Evolutionary conservation across 495 filamentous ascomycete genomes (phyloP).

Genomic region (Hyaloscypha hepaticicola): DNA sequence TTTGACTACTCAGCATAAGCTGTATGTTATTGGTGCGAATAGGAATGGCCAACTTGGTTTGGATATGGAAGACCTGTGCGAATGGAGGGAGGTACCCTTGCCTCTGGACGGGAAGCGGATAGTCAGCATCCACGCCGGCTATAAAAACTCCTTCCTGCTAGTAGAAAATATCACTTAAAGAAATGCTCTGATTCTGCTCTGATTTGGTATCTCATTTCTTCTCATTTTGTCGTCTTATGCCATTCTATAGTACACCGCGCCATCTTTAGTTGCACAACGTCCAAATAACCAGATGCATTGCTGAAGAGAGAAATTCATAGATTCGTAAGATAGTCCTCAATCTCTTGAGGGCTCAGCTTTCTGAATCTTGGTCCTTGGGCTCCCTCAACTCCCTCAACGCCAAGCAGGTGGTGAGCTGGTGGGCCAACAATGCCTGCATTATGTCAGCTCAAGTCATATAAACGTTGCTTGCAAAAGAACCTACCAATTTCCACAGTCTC

Average conservation of each 20-base stretch:
- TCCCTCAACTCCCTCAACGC: constrained; percentile 88
- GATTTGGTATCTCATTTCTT: constrained; percentile 27
- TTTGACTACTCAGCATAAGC: constrained; percentile 45
- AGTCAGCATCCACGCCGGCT: constrained; percentile 45
- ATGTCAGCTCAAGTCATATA: constrained; percentile 37
- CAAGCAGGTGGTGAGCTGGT: constrained; percentile 87
- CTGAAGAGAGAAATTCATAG: constrained; percentile 53
- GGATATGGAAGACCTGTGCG: constrained; percentile 15
- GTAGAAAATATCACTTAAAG: constrained; percentile 29
- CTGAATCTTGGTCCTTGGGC: constrained; percentile 89
- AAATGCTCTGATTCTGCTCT: not conserved
- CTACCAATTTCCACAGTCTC: constrained; percentile 98
- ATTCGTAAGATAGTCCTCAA: constrained; percentile 98
- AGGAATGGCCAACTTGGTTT: constrained; percentile 60
- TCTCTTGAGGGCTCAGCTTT: constrained; percentile 95
- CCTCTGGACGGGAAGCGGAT: constrained; percentile 32
- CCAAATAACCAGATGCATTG: constrained; percentile 28
- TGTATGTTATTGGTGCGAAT: constrained; percentile 57
- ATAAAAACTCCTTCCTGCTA: constrained; percentile 45
- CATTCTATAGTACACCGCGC: constrained; percentile 32
- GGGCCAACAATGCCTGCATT: constrained; percentile 84
- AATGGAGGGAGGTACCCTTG: constrained; percentile 37
- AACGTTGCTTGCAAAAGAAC: constrained; percentile 28
- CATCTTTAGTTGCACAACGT: constrained; percentile 24
- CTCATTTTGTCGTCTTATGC: constrained; percentile 27